Evolutionary conservation across 768 basidiomycete species (phyloP).

Genomic region (Xerocomus potaroensis): DNA sequence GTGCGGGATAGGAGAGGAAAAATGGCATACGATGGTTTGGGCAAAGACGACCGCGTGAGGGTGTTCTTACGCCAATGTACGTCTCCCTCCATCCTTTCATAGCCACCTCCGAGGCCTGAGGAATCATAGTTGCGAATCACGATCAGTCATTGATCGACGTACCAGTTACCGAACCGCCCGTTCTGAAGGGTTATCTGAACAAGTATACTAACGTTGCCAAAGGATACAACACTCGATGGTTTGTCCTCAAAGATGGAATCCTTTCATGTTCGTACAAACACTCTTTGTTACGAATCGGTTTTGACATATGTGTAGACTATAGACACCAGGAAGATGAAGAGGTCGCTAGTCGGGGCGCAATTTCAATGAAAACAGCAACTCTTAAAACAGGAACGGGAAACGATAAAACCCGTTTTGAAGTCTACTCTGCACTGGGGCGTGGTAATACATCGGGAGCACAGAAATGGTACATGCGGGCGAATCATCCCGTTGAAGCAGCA

Average conservation of each 20-base stretch:
- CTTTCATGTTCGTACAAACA: constrained; percentile 64
- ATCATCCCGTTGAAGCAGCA: constrained; percentile 84
- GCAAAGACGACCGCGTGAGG: constrained; percentile 76
- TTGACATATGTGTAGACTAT: constrained; percentile 49
- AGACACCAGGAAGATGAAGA: constrained; percentile 88
- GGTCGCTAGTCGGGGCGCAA: constrained; percentile 79
- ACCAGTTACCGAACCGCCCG: constrained; percentile 49
- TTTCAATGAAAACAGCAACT: constrained; percentile 77
- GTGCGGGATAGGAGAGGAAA: constrained; percentile 74
- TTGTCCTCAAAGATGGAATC: constrained; percentile 81
- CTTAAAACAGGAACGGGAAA: constrained; percentile 48
- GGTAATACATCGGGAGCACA: constrained; percentile 45
- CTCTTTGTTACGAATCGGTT: background rate
- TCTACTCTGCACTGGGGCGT: constrained; percentile 57
- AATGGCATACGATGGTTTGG: constrained; percentile 60
- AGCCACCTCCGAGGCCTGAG: constrained; percentile 8
- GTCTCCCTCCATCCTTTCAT: constrained; percentile 24
- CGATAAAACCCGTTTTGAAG: constrained; percentile 77
- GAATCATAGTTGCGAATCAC: constrained; percentile 63
- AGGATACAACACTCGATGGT: constrained; percentile 89
- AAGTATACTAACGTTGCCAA: constrained; percentile 93
- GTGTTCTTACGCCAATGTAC: constrained; percentile 81
- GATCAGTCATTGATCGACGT: constrained; percentile 65
- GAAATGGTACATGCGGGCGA: constrained; percentile 82
- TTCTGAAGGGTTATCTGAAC: constrained; percentile 74